Evolutionary conservation across 371 early-diverging fungal species (phyloP).

Genomic region (Smittium mucronatum): DNA sequence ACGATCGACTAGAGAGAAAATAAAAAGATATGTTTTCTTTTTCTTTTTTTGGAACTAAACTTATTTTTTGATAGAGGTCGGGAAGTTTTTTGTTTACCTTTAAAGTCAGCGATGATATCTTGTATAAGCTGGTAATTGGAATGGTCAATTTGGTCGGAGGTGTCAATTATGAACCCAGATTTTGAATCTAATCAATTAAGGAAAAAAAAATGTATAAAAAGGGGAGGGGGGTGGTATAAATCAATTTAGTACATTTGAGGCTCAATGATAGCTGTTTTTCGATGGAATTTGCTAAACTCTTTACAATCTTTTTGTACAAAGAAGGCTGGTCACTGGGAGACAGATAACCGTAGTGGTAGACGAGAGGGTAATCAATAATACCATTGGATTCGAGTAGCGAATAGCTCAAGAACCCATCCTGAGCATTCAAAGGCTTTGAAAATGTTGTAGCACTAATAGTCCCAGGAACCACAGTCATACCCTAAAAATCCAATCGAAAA

Average conservation of each 20-base stretch:
- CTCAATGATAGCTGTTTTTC: slow-evolving; percentile 50
- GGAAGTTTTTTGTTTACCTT: slow-evolving; percentile 8
- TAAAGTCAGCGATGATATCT: slow-evolving; percentile 8
- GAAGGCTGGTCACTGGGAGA: slow-evolving; percentile 59
- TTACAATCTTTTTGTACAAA: slow-evolving; percentile 51
- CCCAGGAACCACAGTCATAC: slow-evolving; percentile 75
- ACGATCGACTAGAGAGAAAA: slow-evolving; percentile 48
- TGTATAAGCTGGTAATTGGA: slow-evolving; percentile 1
- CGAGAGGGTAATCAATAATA: slow-evolving; percentile 60
- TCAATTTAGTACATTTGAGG: slow-evolving; percentile 37
- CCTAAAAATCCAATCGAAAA: slow-evolving; percentile 35
- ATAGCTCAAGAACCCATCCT: slow-evolving; percentile 76
- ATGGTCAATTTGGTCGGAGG: slow-evolving; percentile 46
- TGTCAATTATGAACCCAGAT: slow-evolving; percentile 55
- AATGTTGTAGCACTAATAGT: slow-evolving; percentile 66
- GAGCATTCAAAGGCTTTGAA: slow-evolving; percentile 60
- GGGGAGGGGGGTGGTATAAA: neutral
- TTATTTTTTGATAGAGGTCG: neutral
- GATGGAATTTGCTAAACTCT: slow-evolving; percentile 48
- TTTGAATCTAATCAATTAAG: slow-evolving; percentile 35
- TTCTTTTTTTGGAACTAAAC: slow-evolving; percentile 11
- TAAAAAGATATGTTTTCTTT: slow-evolving; percentile 44
- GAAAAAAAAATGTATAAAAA: slow-evolving; percentile 27
- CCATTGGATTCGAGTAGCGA: slow-evolving; percentile 45
- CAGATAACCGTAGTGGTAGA: slow-evolving; percentile 82